phyloP scores from a whole-genome alignment of 768 basidiomycete species.

The Phylloporus sp. region DNA sequence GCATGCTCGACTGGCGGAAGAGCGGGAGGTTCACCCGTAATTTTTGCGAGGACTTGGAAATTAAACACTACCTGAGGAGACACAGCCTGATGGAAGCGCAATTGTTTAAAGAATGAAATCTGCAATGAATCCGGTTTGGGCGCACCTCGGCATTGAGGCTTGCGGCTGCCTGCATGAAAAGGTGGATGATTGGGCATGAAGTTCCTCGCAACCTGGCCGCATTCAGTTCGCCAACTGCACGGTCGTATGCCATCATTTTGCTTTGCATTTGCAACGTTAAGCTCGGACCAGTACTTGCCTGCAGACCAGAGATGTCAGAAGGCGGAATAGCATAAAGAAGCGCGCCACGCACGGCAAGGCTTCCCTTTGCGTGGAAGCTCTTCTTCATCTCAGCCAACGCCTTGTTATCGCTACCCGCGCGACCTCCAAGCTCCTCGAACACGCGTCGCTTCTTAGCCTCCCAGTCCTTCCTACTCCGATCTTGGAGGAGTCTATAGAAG shows the following conservation, averaged over 20 bases:
- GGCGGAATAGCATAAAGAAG: background rate
- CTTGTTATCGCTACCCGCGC: constrained; percentile 51
- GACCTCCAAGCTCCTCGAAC: constrained; percentile 84
- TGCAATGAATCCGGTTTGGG: background rate
- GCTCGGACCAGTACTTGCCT: constrained; percentile 49
- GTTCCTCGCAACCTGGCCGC: constrained; percentile 63
- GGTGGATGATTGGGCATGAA: constrained; percentile 73
- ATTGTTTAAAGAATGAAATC: constrained; percentile 3
- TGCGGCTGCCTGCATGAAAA: constrained; percentile 63
- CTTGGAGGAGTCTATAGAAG: constrained; percentile 79
- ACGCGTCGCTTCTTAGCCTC: constrained; percentile 86
- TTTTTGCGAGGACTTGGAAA: constrained; percentile 72
- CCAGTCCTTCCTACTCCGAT: constrained; percentile 77
- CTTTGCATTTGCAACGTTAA: constrained; percentile 78
- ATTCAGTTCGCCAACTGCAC: constrained; percentile 76
- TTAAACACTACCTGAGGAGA: constrained; percentile 62
- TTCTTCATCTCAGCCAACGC: constrained; percentile 59
- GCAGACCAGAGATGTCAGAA: constrained; percentile 7
- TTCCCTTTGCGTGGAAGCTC: constrained; percentile 54
- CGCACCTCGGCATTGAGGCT: constrained; percentile 55
- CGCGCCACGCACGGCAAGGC: constrained; percentile 44
- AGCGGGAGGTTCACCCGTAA: constrained; percentile 71
- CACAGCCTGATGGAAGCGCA: constrained; percentile 35
- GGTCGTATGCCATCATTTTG: constrained; percentile 96
- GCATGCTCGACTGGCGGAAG: constrained; percentile 76